A percentile compares a stretch with the other conserved stretches of the same genome.
These are phyloP conservation scores for Aspergillus sp. DNA, from an alignment of 2,329 filamentous ascomycete genomes.

Conservation along the genomic window DNA sequence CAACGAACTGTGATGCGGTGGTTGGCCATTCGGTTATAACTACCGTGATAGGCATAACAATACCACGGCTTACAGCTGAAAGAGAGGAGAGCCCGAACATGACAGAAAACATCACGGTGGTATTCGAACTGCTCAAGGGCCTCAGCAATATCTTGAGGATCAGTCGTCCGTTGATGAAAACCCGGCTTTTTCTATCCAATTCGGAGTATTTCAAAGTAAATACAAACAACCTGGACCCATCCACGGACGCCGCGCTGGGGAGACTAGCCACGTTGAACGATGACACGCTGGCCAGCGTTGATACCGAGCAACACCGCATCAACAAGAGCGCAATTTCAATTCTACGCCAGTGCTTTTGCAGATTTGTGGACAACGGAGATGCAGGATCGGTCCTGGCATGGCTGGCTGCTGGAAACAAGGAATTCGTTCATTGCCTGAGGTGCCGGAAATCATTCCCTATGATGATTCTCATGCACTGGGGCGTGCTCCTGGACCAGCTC, in stretches of 20 bases:
- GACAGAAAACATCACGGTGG: slow-evolving; percentile 27
- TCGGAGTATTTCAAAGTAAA: slow-evolving; percentile 37
- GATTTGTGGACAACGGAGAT: slow-evolving; percentile 16
- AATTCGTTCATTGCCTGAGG: slow-evolving; percentile 22
- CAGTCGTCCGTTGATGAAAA: slow-evolving; percentile 36
- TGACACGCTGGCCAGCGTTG: slow-evolving; percentile 15
- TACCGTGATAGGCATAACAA: slow-evolving; percentile 25
- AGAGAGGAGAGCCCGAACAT: slow-evolving; percentile 21
- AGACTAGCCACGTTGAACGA: slow-evolving; percentile 20
- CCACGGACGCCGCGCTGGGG: slow-evolving; percentile 18
- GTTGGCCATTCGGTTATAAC: slow-evolving; percentile 30
- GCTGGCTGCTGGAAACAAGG: slow-evolving; percentile 23
- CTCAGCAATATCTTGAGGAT: slow-evolving; percentile 25
- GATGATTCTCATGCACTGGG: slow-evolving; percentile 29
- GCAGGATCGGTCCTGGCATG: slow-evolving; percentile 25
- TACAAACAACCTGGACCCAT: slow-evolving; percentile 12
- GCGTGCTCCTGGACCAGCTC: slow-evolving; percentile 22
- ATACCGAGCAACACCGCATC: slow-evolving; percentile 20
- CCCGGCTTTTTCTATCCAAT: slow-evolving; percentile 42
- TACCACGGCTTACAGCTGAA: slow-evolving; percentile 23
- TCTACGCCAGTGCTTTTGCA: slow-evolving; percentile 20
- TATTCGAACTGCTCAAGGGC: slow-evolving; percentile 28
- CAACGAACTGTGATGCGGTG: slow-evolving; percentile 29
- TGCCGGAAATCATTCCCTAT: slow-evolving; percentile 22
- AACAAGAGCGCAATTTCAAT: slow-evolving; percentile 20